A percentile compares a stretch with the other conserved stretches of the same genome.
These are phyloP conservation scores for Penicillium paneum DNA, from an alignment of 2,329 filamentous ascomycete genomes.

Conservation along the genomic window DNA sequence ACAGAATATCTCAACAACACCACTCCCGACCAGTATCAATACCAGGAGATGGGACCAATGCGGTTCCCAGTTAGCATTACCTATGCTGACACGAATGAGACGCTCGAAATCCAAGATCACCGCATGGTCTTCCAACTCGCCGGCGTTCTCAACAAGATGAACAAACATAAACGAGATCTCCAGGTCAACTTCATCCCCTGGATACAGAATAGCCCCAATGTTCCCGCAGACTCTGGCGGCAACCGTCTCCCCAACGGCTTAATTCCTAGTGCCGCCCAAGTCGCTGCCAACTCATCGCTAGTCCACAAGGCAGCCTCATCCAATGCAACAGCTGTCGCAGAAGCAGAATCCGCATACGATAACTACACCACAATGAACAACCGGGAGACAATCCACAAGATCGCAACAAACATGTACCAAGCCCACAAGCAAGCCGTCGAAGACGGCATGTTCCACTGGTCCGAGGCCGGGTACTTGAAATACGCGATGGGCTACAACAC, in stretches of 20 bases:
- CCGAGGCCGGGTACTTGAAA: slow-evolving; percentile 61
- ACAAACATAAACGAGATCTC: slow-evolving; percentile 34
- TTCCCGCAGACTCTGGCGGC: slow-evolving; percentile 49
- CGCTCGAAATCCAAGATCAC: slow-evolving; percentile 44
- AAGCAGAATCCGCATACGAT: slow-evolving; percentile 42
- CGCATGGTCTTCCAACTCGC: slow-evolving; percentile 45
- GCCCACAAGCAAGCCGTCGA: slow-evolving; percentile 55
- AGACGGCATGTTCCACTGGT: slow-evolving; percentile 60
- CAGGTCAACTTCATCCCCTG: slow-evolving; percentile 45
- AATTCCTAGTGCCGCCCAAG: slow-evolving; percentile 53
- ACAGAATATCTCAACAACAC: slow-evolving; percentile 45
- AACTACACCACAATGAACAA: slow-evolving; percentile 32
- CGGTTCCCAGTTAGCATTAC: slow-evolving; percentile 43
- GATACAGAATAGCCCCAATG: slow-evolving; percentile 49
- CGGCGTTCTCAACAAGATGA: slow-evolving; percentile 42
- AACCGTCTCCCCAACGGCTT: slow-evolving; percentile 51
- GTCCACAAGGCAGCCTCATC: slow-evolving; percentile 38
- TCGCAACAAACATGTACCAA: slow-evolving; percentile 41
- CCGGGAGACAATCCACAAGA: slow-evolving; percentile 24
- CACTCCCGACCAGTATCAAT: slow-evolving; percentile 35
- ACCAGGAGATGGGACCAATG: slow-evolving; percentile 48
- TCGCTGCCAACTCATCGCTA: slow-evolving; percentile 42
- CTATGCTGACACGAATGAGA: slow-evolving; percentile 43
- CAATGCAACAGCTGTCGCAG: slow-evolving; percentile 34
- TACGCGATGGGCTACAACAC: slow-evolving; percentile 55